Conservation (phyloP, 2,329 filamentous ascomycete species). For the Xylariaceae sp. region DNA sequence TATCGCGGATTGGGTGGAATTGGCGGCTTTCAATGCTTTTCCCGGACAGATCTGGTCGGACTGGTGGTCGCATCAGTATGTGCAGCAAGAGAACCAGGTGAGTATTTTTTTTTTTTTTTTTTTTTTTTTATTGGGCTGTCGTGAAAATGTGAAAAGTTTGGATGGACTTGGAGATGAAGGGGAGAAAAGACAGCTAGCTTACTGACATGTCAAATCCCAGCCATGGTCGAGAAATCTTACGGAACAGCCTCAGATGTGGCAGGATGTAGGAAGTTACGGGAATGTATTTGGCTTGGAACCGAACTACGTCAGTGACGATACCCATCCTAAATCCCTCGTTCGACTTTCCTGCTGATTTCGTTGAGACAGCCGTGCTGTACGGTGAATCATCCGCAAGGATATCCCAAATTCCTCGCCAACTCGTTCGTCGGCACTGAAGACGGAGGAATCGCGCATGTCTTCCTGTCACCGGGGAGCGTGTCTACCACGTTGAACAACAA, state of each 20-base stretch:
- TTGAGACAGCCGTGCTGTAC: conserved; percentile 45
- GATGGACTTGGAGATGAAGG: too few relatives aligned
- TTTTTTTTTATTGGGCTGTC: too few relatives aligned
- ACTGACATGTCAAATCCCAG: conserved; percentile 13
- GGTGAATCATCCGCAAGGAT: conserved; percentile 52
- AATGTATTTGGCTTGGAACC: conserved; percentile 48
- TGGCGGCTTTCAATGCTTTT: conserved; percentile 47
- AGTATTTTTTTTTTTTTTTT: neutral
- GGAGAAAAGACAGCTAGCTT: neutral
- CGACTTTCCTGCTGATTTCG: neutral
- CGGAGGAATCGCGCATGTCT: conserved; percentile 45
- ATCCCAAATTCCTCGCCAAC: conserved; percentile 49
- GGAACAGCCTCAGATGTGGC: conserved; percentile 33
- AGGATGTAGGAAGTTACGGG: conserved; percentile 40
- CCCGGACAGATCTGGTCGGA: conserved; percentile 45
- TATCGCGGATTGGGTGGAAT: conserved; percentile 44
- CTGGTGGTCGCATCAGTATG: conserved; percentile 52
- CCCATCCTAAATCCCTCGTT: neutral
- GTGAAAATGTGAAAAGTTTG: too few relatives aligned
- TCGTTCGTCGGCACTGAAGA: conserved; percentile 41
- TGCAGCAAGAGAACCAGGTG: conserved; percentile 48
- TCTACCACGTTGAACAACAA: conserved; percentile 35
- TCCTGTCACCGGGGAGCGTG: conserved; percentile 43
- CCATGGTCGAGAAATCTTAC: conserved; percentile 42
- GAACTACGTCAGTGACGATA: conserved; percentile 34